These are phyloP conservation scores for Coleophoma eucalyptorum DNA, from an alignment of 2,329 filamentous ascomycete species.

Conservation along the genomic window DNA sequence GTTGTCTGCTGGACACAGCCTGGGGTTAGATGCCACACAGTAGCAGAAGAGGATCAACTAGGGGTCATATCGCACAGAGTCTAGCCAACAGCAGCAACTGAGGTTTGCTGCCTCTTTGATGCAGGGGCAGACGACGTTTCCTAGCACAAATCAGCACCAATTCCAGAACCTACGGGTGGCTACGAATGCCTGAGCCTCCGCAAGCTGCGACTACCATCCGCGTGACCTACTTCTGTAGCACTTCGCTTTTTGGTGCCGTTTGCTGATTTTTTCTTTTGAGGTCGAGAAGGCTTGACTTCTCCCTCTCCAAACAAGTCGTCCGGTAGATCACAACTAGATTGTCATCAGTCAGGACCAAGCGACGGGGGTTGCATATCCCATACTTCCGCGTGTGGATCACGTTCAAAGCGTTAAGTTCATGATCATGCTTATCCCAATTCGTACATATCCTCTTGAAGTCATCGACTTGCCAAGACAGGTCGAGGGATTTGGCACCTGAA, in stretches of 20 bases:
- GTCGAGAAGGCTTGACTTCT: constrained; percentile 61
- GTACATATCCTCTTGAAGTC: constrained; percentile 84
- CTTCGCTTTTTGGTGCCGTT: constrained; percentile 23
- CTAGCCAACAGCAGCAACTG: constrained; percentile 23
- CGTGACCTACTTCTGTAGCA: constrained; percentile 25
- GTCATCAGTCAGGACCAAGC: background rate
- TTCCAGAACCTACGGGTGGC: background rate
- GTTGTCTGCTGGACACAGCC: constrained; percentile 4
- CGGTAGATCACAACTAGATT: constrained; percentile 74
- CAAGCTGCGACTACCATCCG: background rate
- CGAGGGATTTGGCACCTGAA: constrained; percentile 64
- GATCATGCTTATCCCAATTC: constrained; percentile 70
- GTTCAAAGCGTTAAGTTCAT: constrained; percentile 72
- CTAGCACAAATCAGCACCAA: constrained; percentile 21
- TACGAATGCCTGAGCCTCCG: background rate
- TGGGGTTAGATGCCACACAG: constrained; percentile 26
- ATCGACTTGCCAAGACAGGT: constrained; percentile 77
- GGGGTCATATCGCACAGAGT: constrained; percentile 21
- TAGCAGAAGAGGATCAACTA: constrained; percentile 9
- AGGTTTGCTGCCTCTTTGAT: constrained; percentile 27
- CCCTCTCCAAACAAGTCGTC: constrained; percentile 83
- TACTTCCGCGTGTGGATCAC: constrained; percentile 78
- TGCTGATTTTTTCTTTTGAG: constrained; percentile 22
- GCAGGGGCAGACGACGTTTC: constrained; percentile 18
- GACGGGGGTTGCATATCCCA: constrained; percentile 27